These are phyloP conservation scores for Blastomyces silverae DNA, from an alignment of 2,329 filamentous ascomycete species.

Conservation along the genomic window DNA sequence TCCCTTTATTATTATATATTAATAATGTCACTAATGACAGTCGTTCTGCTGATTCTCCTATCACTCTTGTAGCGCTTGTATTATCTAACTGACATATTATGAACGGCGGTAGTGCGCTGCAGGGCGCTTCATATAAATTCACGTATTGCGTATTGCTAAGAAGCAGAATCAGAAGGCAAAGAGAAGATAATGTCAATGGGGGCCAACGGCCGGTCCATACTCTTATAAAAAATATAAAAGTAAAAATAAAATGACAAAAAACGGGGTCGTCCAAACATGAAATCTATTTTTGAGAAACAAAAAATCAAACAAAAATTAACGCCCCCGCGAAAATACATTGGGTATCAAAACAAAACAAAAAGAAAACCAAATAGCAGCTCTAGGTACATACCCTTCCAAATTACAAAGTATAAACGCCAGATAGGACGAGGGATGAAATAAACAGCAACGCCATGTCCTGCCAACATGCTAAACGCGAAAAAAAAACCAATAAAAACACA, in stretches of 20 bases:
- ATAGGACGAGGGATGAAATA: background rate
- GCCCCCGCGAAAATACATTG: conserved; percentile 8
- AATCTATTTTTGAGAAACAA: conserved; percentile 3
- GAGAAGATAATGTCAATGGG: background rate
- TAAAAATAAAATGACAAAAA: conserved; percentile 10
- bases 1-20: background rate
- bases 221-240: conserved; percentile 21
- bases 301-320: conserved; percentile 8
- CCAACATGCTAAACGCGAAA: background rate
- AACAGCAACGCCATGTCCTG: background rate
- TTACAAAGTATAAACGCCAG: conserved; percentile 6
- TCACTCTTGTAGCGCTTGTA: background rate
- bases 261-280: conserved; percentile 3
- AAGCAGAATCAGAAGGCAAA: background rate
- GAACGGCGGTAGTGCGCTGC: background rate
- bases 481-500: background rate
- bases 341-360: conserved; percentile 6
- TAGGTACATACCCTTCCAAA: conserved; percentile 9
- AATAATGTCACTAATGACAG: too few species aligned
- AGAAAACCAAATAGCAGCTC: background rate
- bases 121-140: background rate
- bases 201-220: conserved; percentile 13
- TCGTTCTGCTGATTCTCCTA: too few species aligned
- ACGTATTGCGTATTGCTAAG: background rate
- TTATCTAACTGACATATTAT: background rate